Evolutionary conservation across 768 basidiomycete species (phyloP).

Genomic region (Plicaturopsis crispa): DNA sequence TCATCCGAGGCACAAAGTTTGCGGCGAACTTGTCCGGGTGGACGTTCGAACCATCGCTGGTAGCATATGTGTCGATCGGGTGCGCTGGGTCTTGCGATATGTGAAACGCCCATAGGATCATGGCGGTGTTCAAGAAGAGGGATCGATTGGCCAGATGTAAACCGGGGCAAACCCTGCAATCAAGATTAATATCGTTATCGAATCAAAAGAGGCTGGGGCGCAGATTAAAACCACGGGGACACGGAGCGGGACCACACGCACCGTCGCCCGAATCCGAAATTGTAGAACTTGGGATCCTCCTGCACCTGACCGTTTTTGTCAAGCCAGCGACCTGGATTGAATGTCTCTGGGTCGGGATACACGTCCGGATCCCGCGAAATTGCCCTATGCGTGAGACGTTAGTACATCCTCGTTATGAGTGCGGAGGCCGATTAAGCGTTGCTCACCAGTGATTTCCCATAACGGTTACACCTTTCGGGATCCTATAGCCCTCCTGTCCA

Average conservation of each 20-base stretch:
- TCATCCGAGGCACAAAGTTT: slow-evolving; percentile 41
- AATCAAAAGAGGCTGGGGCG: background rate
- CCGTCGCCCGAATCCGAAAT: slow-evolving; percentile 29
- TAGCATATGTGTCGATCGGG: slow-evolving; percentile 54
- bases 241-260: slow-evolving; percentile 3
- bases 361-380: slow-evolving; percentile 28
- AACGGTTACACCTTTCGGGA: slow-evolving; percentile 31
- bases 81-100: slow-evolving; percentile 40
- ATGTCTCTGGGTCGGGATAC: slow-evolving; percentile 28
- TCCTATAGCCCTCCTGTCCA: slow-evolving; percentile 25
- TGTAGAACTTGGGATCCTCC: slow-evolving; percentile 20
- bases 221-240: background rate
- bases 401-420: background rate
- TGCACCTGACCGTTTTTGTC: slow-evolving; percentile 16
- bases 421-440: background rate
- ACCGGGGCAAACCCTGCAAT: slow-evolving; percentile 55
- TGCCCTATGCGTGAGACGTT: slow-evolving; percentile 12
- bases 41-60: slow-evolving; percentile 56
- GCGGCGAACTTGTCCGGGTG: slow-evolving; percentile 59
- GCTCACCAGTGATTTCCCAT: slow-evolving; percentile 30
- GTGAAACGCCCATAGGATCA: slow-evolving; percentile 60
- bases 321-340: slow-evolving; percentile 26
- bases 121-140: slow-evolving; percentile 56
- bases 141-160: slow-evolving; percentile 44
- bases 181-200: background rate